Conservation (phyloP, 2,329 filamentous ascomycete species). For the Truncatella angustata region DNA sequence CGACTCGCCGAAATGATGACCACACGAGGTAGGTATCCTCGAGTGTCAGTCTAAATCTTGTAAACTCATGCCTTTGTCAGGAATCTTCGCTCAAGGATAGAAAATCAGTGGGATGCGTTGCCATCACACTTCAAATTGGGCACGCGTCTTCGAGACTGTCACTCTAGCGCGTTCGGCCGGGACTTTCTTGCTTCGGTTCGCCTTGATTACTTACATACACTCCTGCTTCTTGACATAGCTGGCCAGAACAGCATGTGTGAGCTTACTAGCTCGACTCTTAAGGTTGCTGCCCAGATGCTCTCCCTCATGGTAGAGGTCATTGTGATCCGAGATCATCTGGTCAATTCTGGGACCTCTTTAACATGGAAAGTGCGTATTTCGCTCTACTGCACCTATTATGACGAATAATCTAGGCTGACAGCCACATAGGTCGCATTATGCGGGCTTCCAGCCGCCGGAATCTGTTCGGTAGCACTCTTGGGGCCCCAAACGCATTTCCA, state of each 20-base stretch:
- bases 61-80: background rate
- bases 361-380: background rate
- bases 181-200: conserved; percentile 30
- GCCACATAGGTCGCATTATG: conserved; percentile 28
- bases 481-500: conserved; percentile 10
- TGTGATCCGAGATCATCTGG: conserved; percentile 25
- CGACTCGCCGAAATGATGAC: conserved; percentile 8
- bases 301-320: conserved; percentile 26
- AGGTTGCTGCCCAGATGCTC: conserved; percentile 26
- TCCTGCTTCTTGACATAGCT: conserved; percentile 27
- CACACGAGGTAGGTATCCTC: background rate
- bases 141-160: conserved; percentile 14
- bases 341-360: conserved; percentile 30
- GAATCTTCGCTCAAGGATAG: conserved; percentile 14
- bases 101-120: conserved; percentile 21
- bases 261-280: conserved; percentile 22
- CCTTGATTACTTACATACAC: conserved; percentile 31
- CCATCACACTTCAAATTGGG: conserved; percentile 23
- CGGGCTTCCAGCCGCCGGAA: conserved; percentile 32
- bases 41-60: background rate
- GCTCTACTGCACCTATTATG: conserved; percentile 16
- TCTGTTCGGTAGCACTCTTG: conserved; percentile 24
- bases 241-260: conserved; percentile 20
- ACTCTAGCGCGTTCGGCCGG: conserved; percentile 18
- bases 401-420: conserved; percentile 24